Conservation (phyloP, 1,284 basidiomycete species). For the Boletus semigastroideus region DNA sequence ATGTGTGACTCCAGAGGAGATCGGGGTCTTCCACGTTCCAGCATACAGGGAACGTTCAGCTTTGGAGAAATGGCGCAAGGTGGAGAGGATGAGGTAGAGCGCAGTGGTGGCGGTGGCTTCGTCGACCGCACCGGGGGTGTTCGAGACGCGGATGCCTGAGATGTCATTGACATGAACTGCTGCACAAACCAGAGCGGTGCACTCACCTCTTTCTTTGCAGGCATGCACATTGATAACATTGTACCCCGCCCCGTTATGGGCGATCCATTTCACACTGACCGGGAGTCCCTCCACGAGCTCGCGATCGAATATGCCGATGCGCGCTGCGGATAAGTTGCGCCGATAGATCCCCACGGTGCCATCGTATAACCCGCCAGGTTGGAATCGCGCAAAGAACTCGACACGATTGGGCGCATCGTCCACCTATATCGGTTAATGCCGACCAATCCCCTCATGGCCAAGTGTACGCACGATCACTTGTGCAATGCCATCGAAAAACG, state of each 20-base stretch:
- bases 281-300: slow-evolving; percentile 65
- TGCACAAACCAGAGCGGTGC: not conserved
- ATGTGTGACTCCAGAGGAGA: slow-evolving; percentile 48
- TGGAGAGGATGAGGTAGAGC: slow-evolving; percentile 80
- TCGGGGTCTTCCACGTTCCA: slow-evolving; percentile 54
- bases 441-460: not conserved
- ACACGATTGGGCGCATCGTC: slow-evolving; percentile 60
- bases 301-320: slow-evolving; percentile 79
- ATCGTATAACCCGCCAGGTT: slow-evolving; percentile 70
- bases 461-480: slow-evolving; percentile 66
- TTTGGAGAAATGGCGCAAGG: slow-evolving; percentile 73
- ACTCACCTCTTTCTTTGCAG: slow-evolving; percentile 65
- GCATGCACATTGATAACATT: slow-evolving; percentile 78
- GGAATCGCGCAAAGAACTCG: slow-evolving; percentile 67
- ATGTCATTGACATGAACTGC: not conserved
- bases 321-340: slow-evolving; percentile 59
- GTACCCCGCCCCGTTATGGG: slow-evolving; percentile 88
- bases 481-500: slow-evolving; percentile 65
- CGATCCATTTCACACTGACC: slow-evolving; percentile 77
- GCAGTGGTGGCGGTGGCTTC: slow-evolving; percentile 90
- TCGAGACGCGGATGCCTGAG: slow-evolving; percentile 83
- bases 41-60: slow-evolving; percentile 67
- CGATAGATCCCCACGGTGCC: slow-evolving; percentile 80
- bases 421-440: slow-evolving; percentile 1
- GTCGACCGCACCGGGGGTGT: slow-evolving; percentile 89